These are phyloP conservation scores for Cylindrodendrum hubeiense DNA, from an alignment of 2,329 filamentous ascomycete species.

Conservation along the genomic window DNA sequence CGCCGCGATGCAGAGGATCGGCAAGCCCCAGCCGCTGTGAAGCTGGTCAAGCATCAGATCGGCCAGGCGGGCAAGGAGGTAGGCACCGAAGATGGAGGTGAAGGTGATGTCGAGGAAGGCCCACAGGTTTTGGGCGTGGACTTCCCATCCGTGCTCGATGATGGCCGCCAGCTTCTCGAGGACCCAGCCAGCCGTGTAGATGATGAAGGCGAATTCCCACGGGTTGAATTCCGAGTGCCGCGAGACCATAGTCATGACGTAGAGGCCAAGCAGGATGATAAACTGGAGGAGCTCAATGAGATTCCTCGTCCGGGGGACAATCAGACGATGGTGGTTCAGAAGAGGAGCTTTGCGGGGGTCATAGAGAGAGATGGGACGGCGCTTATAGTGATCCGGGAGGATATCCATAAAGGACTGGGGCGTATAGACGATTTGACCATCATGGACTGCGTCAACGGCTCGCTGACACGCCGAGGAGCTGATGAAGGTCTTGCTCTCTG, in stretches of 20 bases:
- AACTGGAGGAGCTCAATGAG: constrained; percentile 76
- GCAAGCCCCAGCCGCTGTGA: constrained; percentile 68
- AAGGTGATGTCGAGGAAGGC: constrained; percentile 81
- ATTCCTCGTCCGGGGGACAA: constrained; percentile 76
- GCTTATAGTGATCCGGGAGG: constrained; percentile 79
- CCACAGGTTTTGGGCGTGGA: constrained; percentile 82
- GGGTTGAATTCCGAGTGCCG: constrained; percentile 62
- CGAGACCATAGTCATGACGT: constrained; percentile 73
- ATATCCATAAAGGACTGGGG: constrained; percentile 79
- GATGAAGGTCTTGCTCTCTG: constrained; percentile 77
- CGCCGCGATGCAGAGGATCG: constrained; percentile 75
- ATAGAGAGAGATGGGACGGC: constrained; percentile 77
- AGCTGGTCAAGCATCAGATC: constrained; percentile 62
- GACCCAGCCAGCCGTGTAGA: constrained; percentile 77
- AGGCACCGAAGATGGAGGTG: constrained; percentile 70
- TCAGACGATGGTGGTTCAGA: constrained; percentile 78
- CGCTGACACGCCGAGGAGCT: constrained; percentile 75
- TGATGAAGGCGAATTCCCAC: constrained; percentile 70
- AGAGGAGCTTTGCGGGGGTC: constrained; percentile 74
- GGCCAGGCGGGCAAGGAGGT: constrained; percentile 70
- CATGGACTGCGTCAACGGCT: constrained; percentile 78
- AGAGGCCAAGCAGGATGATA: constrained; percentile 71
- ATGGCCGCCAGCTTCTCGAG: constrained; percentile 75
- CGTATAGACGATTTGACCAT: constrained; percentile 77
- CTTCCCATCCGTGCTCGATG: constrained; percentile 74